Percentiles rank a stretch among this genome's conserved stretches.
phyloP scores from a whole-genome alignment of 345 rosid genomes.

The Citrus maxima region DNA sequence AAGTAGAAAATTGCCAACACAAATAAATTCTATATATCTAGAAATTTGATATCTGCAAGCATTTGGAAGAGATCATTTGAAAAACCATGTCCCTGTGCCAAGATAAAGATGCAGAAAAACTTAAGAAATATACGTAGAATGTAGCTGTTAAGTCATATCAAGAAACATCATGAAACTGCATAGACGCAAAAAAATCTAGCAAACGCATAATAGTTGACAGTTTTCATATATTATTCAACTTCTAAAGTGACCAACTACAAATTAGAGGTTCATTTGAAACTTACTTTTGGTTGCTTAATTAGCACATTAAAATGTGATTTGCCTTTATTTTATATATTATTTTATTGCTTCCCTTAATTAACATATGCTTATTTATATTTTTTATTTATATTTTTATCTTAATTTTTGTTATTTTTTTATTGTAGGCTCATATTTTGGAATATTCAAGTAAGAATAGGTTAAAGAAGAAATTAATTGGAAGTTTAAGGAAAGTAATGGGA shows the following conservation, averaged over 20 bases:
- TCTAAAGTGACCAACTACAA: background rate
- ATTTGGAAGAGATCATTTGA: constrained; percentile 69
- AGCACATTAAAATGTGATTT: background rate
- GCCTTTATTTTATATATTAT: no score
- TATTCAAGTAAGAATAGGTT: no score
- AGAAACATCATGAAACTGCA: background rate
- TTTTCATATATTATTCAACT: background rate
- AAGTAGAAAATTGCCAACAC: background rate
- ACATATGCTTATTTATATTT: no score
- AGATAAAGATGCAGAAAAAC: constrained; percentile 9
- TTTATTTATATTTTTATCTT: no score
- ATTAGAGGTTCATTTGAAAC: background rate
- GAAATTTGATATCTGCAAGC: constrained; percentile 76
- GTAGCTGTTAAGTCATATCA: background rate
- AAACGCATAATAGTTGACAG: background rate
- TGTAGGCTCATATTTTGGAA: no score
- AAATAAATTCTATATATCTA: constrained; percentile 40
- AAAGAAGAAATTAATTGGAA: no score
- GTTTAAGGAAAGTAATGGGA: no score
- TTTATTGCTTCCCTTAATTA: no score
- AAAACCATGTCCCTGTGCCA: constrained; percentile 86
- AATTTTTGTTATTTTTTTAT: no score
- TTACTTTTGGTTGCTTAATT: background rate
- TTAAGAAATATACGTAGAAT: background rate
- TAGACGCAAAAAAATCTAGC: background rate